Conservation (phyloP, 2,329 filamentous ascomycete species). For the Dothiorella sarmentorum region DNA sequence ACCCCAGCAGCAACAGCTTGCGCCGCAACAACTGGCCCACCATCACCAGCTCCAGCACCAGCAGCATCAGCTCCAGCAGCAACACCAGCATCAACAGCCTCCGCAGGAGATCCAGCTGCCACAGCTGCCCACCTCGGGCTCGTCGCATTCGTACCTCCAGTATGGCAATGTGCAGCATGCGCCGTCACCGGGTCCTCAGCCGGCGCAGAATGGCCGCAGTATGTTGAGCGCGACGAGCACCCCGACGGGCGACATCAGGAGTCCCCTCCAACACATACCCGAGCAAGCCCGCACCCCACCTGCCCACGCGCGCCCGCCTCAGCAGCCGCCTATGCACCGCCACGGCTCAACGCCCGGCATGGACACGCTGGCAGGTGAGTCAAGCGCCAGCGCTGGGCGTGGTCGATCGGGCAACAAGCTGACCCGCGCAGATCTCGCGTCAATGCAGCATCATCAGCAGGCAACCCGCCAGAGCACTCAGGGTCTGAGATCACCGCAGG, state of each 20-base stretch:
- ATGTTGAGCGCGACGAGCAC: slow-evolving; percentile 18
- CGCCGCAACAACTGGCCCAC: not conserved
- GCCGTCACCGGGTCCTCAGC: not conserved
- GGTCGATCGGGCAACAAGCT: not conserved
- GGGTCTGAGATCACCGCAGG: slow-evolving; percentile 24
- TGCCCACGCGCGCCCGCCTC: slow-evolving; percentile 30
- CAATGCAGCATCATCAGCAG: slow-evolving; percentile 47
- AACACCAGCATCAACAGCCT: not conserved
- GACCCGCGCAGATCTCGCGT: slow-evolving; percentile 39
- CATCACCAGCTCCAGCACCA: slow-evolving; percentile 1
- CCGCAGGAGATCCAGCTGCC: slow-evolving; percentile 9
- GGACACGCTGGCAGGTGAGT: slow-evolving; percentile 47
- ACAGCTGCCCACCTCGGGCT: not conserved
- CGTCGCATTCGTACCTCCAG: slow-evolving; percentile 8
- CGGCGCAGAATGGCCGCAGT: slow-evolving; percentile 15
- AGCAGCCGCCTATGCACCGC: slow-evolving; percentile 33
- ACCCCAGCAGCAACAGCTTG: not conserved
- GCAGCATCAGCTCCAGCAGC: slow-evolving; percentile 2
- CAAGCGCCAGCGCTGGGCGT: not conserved
- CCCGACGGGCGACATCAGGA: slow-evolving; percentile 17
- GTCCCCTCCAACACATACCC: slow-evolving; percentile 21
- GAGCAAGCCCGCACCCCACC: slow-evolving; percentile 16
- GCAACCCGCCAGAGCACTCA: slow-evolving; percentile 35
- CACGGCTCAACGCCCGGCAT: slow-evolving; percentile 46
- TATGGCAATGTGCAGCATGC: slow-evolving; percentile 8